Conservation (phyloP, 176 grass and related monocot species). For the Bothriochloa decipiens region DNA sequence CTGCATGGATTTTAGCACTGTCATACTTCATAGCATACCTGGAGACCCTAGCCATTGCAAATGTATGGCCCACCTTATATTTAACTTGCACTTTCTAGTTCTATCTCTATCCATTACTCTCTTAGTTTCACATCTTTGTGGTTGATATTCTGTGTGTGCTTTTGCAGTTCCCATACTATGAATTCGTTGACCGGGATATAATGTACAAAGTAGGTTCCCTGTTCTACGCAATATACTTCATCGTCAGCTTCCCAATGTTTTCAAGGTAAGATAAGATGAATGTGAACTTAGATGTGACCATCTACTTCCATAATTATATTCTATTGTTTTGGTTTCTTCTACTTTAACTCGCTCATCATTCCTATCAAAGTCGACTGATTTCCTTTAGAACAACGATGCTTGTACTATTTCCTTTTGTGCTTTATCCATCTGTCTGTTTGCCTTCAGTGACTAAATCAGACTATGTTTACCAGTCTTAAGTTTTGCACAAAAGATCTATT, state of each 20-base stretch:
- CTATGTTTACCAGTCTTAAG: not conserved
- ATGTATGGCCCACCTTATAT: conserved; percentile 65
- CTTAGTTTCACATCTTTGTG: not conserved
- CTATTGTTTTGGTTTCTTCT: not conserved
- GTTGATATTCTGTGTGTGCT: conserved; percentile 2
- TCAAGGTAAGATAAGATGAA: conserved; percentile 69
- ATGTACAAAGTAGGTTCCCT: conserved; percentile 98
- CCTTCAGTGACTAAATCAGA: not conserved
- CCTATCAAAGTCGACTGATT: not conserved
- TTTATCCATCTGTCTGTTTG: not conserved
- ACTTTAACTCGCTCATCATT: not conserved
- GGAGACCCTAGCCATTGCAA: conserved; percentile 95
- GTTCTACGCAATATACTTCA: conserved; percentile 97
- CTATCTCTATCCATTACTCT: not conserved
- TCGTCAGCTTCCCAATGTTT: conserved; percentile 98
- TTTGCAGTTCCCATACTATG: conserved; percentile 95
- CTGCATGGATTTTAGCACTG: conserved; percentile 77
- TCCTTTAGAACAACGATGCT: not conserved
- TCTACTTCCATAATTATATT: not conserved
- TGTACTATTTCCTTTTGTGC: not conserved
- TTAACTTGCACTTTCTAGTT: not conserved
- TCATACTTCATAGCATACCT: conserved; percentile 95
- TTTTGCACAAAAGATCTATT: conserved; percentile 9
- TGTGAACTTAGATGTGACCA: conserved; percentile 13
- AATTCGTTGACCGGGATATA: conserved; percentile 75